Conservation (phyloP, 2,329 filamentous ascomycete genomes). For the Aschersonia sp. region DNA sequence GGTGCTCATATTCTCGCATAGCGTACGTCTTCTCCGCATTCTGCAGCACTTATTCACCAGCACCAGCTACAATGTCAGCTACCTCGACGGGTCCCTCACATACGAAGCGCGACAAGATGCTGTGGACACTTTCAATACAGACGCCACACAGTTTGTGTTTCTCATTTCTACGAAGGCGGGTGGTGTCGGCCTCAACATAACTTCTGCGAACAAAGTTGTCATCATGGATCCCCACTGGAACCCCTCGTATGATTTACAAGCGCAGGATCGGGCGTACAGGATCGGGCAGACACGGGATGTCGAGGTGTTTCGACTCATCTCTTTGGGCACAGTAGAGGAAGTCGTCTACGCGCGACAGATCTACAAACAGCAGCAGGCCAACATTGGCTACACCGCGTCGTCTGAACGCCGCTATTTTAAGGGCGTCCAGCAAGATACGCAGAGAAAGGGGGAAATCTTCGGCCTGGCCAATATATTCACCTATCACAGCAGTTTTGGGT, state of each 20-base stretch:
- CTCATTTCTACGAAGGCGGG: slow-evolving; percentile 89
- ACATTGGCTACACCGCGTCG: slow-evolving; percentile 90
- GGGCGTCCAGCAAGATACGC: slow-evolving; percentile 73
- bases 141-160: slow-evolving; percentile 82
- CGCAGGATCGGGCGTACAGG: slow-evolving; percentile 89
- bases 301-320: slow-evolving; percentile 86
- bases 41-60: slow-evolving; percentile 74
- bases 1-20: slow-evolving; percentile 90
- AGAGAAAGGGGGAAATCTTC: slow-evolving; percentile 86
- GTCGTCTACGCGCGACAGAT: slow-evolving; percentile 95
- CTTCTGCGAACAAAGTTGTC: slow-evolving; percentile 94
- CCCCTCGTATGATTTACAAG: slow-evolving; percentile 84
- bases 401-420: slow-evolving; percentile 90
- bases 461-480: slow-evolving; percentile 77
- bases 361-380: slow-evolving; percentile 98
- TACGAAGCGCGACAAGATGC: slow-evolving; percentile 71
- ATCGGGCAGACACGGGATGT: slow-evolving; percentile 90
- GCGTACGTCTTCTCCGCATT: slow-evolving; percentile 71
- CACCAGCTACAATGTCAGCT: slow-evolving; percentile 82
- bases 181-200: slow-evolving; percentile 90
- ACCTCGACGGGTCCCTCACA: slow-evolving; percentile 71
- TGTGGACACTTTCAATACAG: slow-evolving; percentile 85
- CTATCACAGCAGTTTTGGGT: slow-evolving; percentile 63
- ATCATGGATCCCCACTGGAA: slow-evolving; percentile 98
- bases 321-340: slow-evolving; percentile 87